Base-by-base conservation (phyloP, 2,329 filamentous ascomycete species). In the Ceratocystis variospora region DNA sequence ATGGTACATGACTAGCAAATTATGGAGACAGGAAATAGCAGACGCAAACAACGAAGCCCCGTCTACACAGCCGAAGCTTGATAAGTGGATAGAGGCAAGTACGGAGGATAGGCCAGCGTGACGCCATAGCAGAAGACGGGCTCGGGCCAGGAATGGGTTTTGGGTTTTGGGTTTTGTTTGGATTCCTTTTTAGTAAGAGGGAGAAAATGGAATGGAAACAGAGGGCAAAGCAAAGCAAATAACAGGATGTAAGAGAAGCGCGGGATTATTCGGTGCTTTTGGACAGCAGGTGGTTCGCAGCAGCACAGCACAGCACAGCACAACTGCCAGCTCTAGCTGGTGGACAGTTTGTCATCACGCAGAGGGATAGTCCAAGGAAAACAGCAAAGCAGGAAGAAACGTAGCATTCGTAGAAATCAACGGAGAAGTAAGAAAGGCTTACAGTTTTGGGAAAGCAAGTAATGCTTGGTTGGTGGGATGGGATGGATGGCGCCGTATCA, bases 61-160 rank as follows among this genome's bases (percentile, higher is more conserved):
- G 8, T 41, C 37, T n/a, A 19, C 22, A 53, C 48, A 53, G 48
- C 48, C 48, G 48, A 53, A 53, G 48, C 48, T 53, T 53, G 48
- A 53, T 53, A n/a, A n/a, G 37, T 41, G 37, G 37, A 41, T 41
- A 41, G 10, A 41, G 12, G 37, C 37, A 15, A 41, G 37, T 41
- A 15, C 4, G 37, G 53, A 31, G 53, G 10, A 57, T 7, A 33
- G 53, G 53, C 53, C 53, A 17, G 19, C 12, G 22, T 57, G 53
- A 57, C 53, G 53, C 53, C 53, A 28, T 57, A 57, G 53, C 53
- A 22, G 53, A 33, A 33, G 48, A 12, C 22, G n/a, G 25, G 25
- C 53, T 57, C 33, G 22, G 53, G 12, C 53, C 22, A 57, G 53
- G 22, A 57, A 57, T 57, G 53, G 53, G 53, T 31, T 57, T 57